Percentiles rank a stretch among this genome's conserved stretches.
These are phyloP conservation scores for Amanita rubescens DNA, from an alignment of 768 basidiomycete species.

Conservation along the genomic window DNA sequence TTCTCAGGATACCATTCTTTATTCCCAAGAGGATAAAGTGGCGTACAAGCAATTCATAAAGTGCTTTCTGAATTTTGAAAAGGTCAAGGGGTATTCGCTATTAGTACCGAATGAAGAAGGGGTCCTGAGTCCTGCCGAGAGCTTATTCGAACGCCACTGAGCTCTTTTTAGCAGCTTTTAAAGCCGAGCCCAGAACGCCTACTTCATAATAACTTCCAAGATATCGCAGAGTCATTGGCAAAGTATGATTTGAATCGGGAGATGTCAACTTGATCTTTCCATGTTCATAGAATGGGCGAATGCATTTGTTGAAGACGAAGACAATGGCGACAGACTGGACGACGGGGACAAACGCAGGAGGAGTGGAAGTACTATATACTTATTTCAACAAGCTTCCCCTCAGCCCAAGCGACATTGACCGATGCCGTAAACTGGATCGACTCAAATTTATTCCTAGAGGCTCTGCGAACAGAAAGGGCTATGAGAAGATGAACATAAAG, in stretches of 20 bases:
- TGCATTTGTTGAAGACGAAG: slow-evolving; percentile 18
- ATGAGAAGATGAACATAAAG: slow-evolving; percentile 13
- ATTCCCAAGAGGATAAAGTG: not conserved
- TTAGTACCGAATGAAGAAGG: slow-evolving; percentile 26
- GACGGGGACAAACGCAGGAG: slow-evolving; percentile 1
- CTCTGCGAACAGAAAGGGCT: slow-evolving; percentile 11
- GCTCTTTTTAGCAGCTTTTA: slow-evolving; percentile 32
- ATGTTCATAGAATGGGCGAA: slow-evolving; percentile 30
- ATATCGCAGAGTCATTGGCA: slow-evolving; percentile 22
- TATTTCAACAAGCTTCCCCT: slow-evolving; percentile 27
- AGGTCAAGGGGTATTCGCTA: slow-evolving; percentile 9
- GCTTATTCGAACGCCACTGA: slow-evolving; percentile 28
- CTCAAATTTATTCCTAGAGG: slow-evolving; percentile 35
- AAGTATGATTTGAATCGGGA: slow-evolving; percentile 24
- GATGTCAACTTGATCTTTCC: slow-evolving; percentile 20
- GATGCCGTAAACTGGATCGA: slow-evolving; percentile 26
- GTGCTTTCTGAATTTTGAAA: not conserved
- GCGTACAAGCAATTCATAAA: not conserved
- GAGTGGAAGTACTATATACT: slow-evolving; percentile 21
- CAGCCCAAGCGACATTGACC: slow-evolving; percentile 11
- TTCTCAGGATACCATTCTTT: not conserved
- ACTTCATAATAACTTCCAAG: slow-evolving; percentile 20
- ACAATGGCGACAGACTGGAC: not conserved
- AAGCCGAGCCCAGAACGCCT: slow-evolving; percentile 22
- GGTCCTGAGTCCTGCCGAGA: slow-evolving; percentile 17